Evolutionary conservation across 352 stramenopile genomes (phyloP).

Genomic region (Globisporangium rhizosaccharum): DNA sequence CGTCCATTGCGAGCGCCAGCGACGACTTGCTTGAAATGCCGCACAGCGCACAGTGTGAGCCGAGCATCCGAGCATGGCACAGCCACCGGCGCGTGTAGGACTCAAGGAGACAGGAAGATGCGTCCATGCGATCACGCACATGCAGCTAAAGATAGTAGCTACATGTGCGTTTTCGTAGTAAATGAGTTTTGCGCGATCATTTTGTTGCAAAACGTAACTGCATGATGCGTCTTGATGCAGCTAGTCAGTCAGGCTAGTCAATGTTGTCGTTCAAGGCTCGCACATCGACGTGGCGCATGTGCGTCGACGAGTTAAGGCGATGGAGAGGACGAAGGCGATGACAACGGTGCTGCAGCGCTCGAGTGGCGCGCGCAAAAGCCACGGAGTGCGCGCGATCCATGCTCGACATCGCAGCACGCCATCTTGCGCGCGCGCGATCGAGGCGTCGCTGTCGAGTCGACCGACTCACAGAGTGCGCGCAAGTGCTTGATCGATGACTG

Average conservation of each 20-base stretch:
- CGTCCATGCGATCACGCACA: no score
- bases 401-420: constrained; percentile 5
- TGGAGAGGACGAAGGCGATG: neutral
- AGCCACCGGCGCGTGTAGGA: no score
- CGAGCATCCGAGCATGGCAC: neutral
- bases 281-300: no score
- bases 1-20: constrained; percentile 1
- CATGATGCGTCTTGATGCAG: no score
- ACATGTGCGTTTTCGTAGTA: no score
- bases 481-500: neutral
- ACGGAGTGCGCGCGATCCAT: constrained; percentile 5
- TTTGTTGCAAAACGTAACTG: no score
- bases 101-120: neutral
- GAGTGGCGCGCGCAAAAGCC: constrained; percentile 12
- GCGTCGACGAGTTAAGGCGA: no score
- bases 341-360: neutral
- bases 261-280: neutral
- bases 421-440: neutral
- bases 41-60: neutral
- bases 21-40: neutral
- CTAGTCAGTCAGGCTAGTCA: no score
- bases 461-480: neutral
- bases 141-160: no score
- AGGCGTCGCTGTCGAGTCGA: neutral
- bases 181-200: no score